A percentile compares a stretch with the other conserved stretches of the same genome.
phyloP scores from a whole-genome alignment of 2,329 filamentous ascomycete genomes.

The Ophiostoma sp. region DNA sequence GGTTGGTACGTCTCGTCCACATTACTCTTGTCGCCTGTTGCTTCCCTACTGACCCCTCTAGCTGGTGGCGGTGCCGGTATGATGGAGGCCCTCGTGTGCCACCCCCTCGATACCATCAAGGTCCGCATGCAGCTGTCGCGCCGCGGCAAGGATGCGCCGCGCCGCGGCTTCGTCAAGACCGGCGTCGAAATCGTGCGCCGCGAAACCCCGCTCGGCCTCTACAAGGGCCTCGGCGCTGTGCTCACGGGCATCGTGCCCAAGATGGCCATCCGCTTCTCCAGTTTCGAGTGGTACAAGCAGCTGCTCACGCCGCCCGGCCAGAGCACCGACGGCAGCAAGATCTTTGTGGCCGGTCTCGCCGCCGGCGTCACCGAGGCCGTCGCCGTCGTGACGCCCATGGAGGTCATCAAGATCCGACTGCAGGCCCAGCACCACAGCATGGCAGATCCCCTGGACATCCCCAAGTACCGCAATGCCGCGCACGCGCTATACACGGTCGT shows the following conservation, averaged over 20 bases:
- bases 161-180: conserved; percentile 81
- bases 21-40: not conserved
- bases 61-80: conserved; percentile 95
- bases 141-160: conserved; percentile 75
- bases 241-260: conserved; percentile 95
- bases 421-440: conserved; percentile 98
- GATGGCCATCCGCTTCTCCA: conserved; percentile 98
- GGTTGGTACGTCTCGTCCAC: conserved; percentile 59
- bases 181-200: conserved; percentile 79
- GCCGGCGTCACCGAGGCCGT: conserved; percentile 96
- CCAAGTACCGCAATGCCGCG: conserved; percentile 95
- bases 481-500: conserved; percentile 79
- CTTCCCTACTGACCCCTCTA: conserved; percentile 35
- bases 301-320: conserved; percentile 58
- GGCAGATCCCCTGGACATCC: conserved; percentile 90
- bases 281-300: conserved; percentile 93
- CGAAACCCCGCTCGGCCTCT: conserved; percentile 87
- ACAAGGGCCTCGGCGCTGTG: conserved; percentile 97
- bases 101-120: conserved; percentile 96
- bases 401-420: conserved; percentile 96
- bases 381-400: conserved; percentile 94
- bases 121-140: conserved; percentile 98
- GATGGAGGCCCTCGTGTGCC: conserved; percentile 97
- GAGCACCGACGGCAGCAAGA: conserved; percentile 62
- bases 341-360: conserved; percentile 68